Evolutionary conservation across 2,329 filamentous ascomycete species (phyloP), one percentile per base, ranked within the genome.

Genomic region (Fonsecaea erecta): DNA sequence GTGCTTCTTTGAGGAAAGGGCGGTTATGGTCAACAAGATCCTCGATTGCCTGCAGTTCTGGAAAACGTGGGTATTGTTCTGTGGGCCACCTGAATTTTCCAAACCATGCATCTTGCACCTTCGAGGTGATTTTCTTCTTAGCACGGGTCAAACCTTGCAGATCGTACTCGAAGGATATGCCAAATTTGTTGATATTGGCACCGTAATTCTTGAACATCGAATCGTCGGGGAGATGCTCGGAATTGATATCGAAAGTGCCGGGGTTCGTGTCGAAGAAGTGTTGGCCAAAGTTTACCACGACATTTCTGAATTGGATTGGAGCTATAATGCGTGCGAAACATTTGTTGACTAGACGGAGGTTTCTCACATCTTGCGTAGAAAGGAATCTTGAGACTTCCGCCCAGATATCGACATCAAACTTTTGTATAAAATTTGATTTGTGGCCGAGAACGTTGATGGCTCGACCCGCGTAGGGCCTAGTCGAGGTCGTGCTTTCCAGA

Each of bases 101-200:
- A 84, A 87, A 90, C 70, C 87, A 88, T 40, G 85, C 80, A 2
- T 81, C 78, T 32, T 86, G 77, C 26, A 80, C 79, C 68, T 86
- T 80, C 35, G 86, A 84, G 6, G 81, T 77, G 4, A 79, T 78
- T 71, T 90, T 89, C n/a, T 80, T 71, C 0, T 85, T 85, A 7
- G 87, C 86, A 26, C 79, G 73, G 3, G 76, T 73, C 4, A 84
- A 75, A 5, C 78, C 77, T 24, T 77, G 66, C 68, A 64, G 30
- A 62, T 85, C 83, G n/a, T 90, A 81, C 71, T 91, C 88, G 66
- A 91, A 86, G 26, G 86, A 87, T 73, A 92, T 84, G 4, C 87
- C 89, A 71, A 89, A 90, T 60, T 83, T 83, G 30, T 79, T 78
- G 62, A 91, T 88, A 61, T 86, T 78, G 77, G 11, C 86, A 86